These are phyloP conservation scores for Pezicula rhizophila DNA, from an alignment of 2,329 filamentous ascomycete species.

Conservation along the genomic window DNA sequence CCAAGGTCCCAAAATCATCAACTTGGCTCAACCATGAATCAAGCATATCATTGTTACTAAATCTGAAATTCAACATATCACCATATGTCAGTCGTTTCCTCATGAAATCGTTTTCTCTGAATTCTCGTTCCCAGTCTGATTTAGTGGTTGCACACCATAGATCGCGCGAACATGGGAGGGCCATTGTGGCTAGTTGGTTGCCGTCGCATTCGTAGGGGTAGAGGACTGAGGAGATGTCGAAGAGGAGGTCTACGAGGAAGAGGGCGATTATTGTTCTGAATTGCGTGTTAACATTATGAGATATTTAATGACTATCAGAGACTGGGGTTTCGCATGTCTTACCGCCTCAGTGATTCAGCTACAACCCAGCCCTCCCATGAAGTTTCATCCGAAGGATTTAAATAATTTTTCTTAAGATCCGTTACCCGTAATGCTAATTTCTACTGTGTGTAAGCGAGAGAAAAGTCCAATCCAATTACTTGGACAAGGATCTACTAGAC, in stretches of 20 bases:
- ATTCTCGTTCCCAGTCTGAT: conserved; percentile 10
- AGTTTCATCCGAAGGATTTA: background rate
- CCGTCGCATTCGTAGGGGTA: conserved; percentile 4
- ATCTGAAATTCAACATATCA: conserved; percentile 7
- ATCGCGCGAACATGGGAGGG: conserved; percentile 9
- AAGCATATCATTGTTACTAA: conserved; percentile 2
- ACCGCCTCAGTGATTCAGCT: conserved; percentile 13
- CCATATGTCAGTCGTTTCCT: conserved; percentile 7
- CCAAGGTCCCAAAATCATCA: conserved; percentile 12
- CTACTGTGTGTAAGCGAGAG: background rate
- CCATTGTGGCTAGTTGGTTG: background rate
- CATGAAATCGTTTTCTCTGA: background rate
- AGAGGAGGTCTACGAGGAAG: conserved; percentile 10
- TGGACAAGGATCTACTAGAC: background rate
- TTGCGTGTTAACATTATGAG: too few relatives aligned
- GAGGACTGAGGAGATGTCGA: conserved; percentile 3
- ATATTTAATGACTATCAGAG: background rate
- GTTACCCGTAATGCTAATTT: background rate
- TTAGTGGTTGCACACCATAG: conserved; percentile 9
- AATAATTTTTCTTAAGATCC: background rate
- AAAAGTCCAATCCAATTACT: background rate
- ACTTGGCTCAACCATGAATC: conserved; percentile 11
- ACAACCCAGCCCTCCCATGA: conserved; percentile 12
- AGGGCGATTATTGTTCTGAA: conserved; percentile 11
- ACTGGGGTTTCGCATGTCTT: background rate